A percentile compares a stretch with the other conserved stretches of the same genome.
phyloP scores from a whole-genome alignment of 164 flowering plant genomes.

The Berberis thunbergii region DNA sequence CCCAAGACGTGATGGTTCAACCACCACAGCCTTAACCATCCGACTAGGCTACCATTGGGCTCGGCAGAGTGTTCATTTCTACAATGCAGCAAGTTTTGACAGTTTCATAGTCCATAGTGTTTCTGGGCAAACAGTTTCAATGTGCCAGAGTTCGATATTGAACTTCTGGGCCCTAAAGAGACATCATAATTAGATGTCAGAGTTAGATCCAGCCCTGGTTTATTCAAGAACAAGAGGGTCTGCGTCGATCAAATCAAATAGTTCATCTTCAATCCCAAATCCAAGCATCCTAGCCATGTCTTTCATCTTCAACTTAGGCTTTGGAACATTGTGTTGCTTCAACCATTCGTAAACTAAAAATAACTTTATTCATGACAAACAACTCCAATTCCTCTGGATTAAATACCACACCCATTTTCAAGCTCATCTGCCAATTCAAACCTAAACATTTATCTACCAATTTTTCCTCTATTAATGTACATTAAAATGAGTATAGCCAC shows the following conservation, averaged over 20 bases:
- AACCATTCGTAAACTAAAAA: conserved; percentile 69
- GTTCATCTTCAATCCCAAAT: conserved; percentile 73
- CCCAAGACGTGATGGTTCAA: too few species aligned
- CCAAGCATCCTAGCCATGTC: conserved; percentile 98
- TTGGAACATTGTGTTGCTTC: conserved; percentile 51
- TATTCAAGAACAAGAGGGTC: conserved; percentile 18
- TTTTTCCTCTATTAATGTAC: too few species aligned
- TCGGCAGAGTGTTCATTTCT: too few species aligned
- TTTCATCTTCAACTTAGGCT: conserved; percentile 58
- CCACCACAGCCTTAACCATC: too few species aligned
- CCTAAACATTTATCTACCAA: neutral
- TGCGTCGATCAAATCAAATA: conserved; percentile 60
- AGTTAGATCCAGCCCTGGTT: neutral
- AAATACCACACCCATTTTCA: conserved; percentile 76
- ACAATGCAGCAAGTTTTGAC: too few species aligned
- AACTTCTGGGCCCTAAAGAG: too few species aligned
- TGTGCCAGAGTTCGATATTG: too few species aligned
- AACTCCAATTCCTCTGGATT: conserved; percentile 89
- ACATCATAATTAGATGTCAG: neutral
- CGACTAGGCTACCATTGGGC: too few species aligned
- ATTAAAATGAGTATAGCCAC: too few species aligned
- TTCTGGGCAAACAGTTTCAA: too few species aligned
- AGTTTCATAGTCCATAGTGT: too few species aligned
- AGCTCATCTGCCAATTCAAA: conserved; percentile 48
- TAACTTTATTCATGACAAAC: conserved; percentile 72